Conservation (phyloP, 192 early-diverging fungal genomes). For the Mortierella antarctica region DNA sequence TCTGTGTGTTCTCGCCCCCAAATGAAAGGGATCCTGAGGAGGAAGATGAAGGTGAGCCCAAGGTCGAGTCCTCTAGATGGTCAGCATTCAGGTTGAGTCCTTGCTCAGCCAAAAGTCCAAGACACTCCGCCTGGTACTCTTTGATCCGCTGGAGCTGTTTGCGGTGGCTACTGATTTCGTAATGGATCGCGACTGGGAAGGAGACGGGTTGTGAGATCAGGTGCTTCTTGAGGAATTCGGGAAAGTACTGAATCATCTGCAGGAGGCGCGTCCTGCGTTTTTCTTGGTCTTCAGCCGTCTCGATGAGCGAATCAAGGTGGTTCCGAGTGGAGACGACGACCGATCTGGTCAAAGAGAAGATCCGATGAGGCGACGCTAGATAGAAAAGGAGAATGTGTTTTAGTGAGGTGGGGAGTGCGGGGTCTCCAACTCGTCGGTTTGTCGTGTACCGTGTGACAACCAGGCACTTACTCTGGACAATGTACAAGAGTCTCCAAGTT, state of each 20-base stretch:
- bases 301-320: slow-evolving; percentile 40
- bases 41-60: slow-evolving; percentile 3
- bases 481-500: slow-evolving; percentile 54
- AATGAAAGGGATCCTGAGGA: not conserved
- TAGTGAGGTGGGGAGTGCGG: not conserved
- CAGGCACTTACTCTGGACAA: slow-evolving; percentile 58
- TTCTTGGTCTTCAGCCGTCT: slow-evolving; percentile 7
- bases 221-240: slow-evolving; percentile 38
- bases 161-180: slow-evolving; percentile 69
- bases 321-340: slow-evolving; percentile 17
- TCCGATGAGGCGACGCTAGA: slow-evolving; percentile 32
- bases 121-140: slow-evolving; percentile 66
- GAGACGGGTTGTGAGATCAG: slow-evolving; percentile 45
- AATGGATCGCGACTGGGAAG: slow-evolving; percentile 60
- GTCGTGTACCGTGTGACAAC: not conserved
- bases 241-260: slow-evolving; percentile 41
- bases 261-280: slow-evolving; percentile 7
- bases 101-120: slow-evolving; percentile 70
- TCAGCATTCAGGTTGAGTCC: slow-evolving; percentile 55
- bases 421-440: not conserved
- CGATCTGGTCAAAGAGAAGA: slow-evolving; percentile 17
- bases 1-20: not conserved
- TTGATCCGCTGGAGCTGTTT: slow-evolving; percentile 58
- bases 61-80: slow-evolving; percentile 32
- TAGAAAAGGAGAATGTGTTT: slow-evolving; percentile 15